Conservation (phyloP, 768 basidiomycete species). For the Tephrocybe sp. region DNA sequence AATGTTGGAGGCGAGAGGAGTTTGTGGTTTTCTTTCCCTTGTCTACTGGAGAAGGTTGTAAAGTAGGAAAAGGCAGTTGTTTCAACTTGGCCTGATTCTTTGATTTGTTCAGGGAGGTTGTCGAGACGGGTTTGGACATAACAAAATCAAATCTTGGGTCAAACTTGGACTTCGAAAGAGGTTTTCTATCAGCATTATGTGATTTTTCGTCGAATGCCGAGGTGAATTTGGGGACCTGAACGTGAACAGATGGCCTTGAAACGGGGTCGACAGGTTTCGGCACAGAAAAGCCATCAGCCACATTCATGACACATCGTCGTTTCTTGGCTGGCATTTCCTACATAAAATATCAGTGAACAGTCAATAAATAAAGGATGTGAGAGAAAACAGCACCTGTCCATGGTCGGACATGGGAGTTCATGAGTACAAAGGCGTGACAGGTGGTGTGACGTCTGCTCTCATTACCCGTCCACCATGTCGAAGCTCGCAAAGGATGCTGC, state of each 20-base stretch:
- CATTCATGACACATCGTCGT: slow-evolving; percentile 16
- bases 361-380: neutral
- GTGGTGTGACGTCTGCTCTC: slow-evolving; percentile 10
- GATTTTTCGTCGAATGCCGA: slow-evolving; percentile 12
- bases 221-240: slow-evolving; percentile 14
- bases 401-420: slow-evolving; percentile 8
- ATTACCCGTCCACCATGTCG: slow-evolving; percentile 49
- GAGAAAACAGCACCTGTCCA: slow-evolving; percentile 5
- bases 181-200: slow-evolving; percentile 1
- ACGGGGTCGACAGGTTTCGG: slow-evolving; percentile 4
- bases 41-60: neutral
- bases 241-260: slow-evolving; percentile 6
- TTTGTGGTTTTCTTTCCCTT: slow-evolving; percentile 1
- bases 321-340: slow-evolving; percentile 16
- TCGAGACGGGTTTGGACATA: slow-evolving; percentile 3
- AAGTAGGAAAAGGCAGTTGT: slow-evolving; percentile 13
- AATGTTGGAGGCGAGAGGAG: slow-evolving; percentile 4
- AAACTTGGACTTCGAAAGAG: slow-evolving; percentile 5
- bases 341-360: neutral
- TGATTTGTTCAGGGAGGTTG: slow-evolving; percentile 4
- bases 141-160: slow-evolving; percentile 1
- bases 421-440: slow-evolving; percentile 14
- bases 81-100: slow-evolving; percentile 11
- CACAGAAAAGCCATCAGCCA: slow-evolving; percentile 17
- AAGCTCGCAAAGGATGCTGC: slow-evolving; percentile 68